Base-by-base conservation (phyloP, 768 basidiomycete genomes). In the Suillus sp. region DNA sequence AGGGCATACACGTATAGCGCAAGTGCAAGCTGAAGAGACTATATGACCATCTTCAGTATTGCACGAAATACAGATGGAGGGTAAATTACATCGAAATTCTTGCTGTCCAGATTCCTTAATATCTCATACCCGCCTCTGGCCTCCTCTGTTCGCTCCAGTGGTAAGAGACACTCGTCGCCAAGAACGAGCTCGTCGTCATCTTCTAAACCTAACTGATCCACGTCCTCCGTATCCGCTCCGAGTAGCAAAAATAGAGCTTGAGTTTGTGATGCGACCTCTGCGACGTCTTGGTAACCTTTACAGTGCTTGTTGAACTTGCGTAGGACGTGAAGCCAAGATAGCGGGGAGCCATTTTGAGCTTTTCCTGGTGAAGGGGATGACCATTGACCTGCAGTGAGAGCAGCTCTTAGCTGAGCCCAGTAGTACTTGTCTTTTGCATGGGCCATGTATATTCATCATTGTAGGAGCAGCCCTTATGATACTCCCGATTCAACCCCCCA, bases 241-340 rank as follows among this genome's bases (percentile, higher is more conserved):
- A 88, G 79, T 51, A 90, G 78, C 37, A 90, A 70, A 6, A 85
- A 83, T 35, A 93, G 77, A 1, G 82, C 81, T 37, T 88, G 89
- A 0, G 86, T 92, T 68, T 89, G 86, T 0, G 81, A 83, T 20
- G 88, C 90, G 64, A 92, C 79, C 67, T 89, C 86, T 3, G 86
- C 80, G 16, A 90, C 78, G 62, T 88, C 86, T 64, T 73, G 68
- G 67, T 81, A 86, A 0, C 88, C 87, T 6, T 74, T 74, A 69
- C 88, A 90, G 67, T 95, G 93, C 66, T 95, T 95, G 72, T 90
- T 88, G 78, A 92, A 93, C 75, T 95, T 95, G 66, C 91, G 84
- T 45, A 95, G 76, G 14, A 95, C 83, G 70, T 92, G 90, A 1
- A 86, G 80, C 93, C 93, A 95, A 13, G 87, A 78, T 18, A 95